Evolutionary conservation across 768 basidiomycete species (phyloP), one percentile per base, ranked within the genome.

Genomic region (Clitopilus passeckerianus): DNA sequence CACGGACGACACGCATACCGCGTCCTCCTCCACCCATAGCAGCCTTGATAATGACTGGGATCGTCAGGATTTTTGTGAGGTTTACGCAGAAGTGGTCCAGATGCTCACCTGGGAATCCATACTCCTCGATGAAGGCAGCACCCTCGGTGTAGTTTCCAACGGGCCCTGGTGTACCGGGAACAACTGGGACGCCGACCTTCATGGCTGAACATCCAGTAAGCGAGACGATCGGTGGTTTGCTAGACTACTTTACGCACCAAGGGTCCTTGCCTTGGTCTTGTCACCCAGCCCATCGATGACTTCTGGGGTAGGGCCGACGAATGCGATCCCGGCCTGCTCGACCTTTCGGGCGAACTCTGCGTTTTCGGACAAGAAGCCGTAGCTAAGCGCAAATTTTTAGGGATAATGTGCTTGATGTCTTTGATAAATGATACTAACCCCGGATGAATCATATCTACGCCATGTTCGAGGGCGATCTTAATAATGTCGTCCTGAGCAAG

Each of bases 361-460:
- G 74, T 98, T 98, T 76, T 99, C 97, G 54, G 95, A 92, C 46
- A 99, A 80, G 83, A 99, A 99, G 58, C 96, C 95, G 71, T 98
- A 98, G 59, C 95, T 96, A 66, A 34, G 56, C 15, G 57, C 57
- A 1, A 57, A 54, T 27, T 34, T 61, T 30, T 53, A 22, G 20
- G n/a, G 43, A 16, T 12, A 24, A 33, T 59, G 27, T 18, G 18
- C 16, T 16, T n/a, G 46, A 23, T 50, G 4, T 18, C 10, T 18
- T 22, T 22, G 46, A 57, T 53, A 9, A 52, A 34, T 22, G 27
- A 44, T 55, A 73, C 80, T 68, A 65, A 94, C 93, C 95, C 95
- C 10, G 95, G 97, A 75, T 98, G 97, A 70, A 99, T 98, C 97
- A 99, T 98, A 72, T 98, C 96, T 23, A 99, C 97, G 23, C 93